Percentiles rank a stretch among this genome's conserved stretches.
These are phyloP conservation scores for Panicum hallii DNA, from an alignment of 202 grass and related monocot species.

Conservation along the genomic window DNA sequence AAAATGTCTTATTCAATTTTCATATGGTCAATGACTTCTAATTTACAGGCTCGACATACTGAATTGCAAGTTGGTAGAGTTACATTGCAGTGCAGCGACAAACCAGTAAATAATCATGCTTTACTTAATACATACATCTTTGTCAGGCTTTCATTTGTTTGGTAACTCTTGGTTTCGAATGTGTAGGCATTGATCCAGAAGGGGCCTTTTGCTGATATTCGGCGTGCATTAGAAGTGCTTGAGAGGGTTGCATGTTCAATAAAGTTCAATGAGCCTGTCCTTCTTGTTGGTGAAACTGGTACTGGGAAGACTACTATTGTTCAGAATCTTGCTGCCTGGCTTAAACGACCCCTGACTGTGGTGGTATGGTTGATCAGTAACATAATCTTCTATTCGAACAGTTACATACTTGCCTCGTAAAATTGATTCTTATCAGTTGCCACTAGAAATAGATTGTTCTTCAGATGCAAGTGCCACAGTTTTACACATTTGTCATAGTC, in stretches of 20 bases:
- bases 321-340: constrained; percentile 87
- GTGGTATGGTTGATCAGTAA: constrained; percentile 60
- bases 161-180: constrained; percentile 38
- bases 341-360: constrained; percentile 81
- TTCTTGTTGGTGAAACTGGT: constrained; percentile 99
- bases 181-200: constrained; percentile 62
- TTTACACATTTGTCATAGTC: constrained; percentile 11
- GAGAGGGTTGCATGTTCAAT: constrained; percentile 91
- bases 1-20: constrained; percentile 26
- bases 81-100: constrained; percentile 54
- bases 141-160: constrained; percentile 22
- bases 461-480: constrained; percentile 21
- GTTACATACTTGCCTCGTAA: constrained; percentile 26
- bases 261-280: constrained; percentile 89
- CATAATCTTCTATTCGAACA: constrained; percentile 6
- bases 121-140: constrained; percentile 12
- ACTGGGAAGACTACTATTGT: constrained; percentile 94
- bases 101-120: constrained; percentile 53
- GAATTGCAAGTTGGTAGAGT: constrained; percentile 89
- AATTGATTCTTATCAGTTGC: not conserved
- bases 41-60: constrained; percentile 57
- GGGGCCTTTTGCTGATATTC: constrained; percentile 85
- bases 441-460: not conserved
- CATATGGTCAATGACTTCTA: constrained; percentile 39
- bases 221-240: constrained; percentile 67